phyloP scores from a whole-genome alignment of 148 eudicot species.

The Diospyros lotus region DNA sequence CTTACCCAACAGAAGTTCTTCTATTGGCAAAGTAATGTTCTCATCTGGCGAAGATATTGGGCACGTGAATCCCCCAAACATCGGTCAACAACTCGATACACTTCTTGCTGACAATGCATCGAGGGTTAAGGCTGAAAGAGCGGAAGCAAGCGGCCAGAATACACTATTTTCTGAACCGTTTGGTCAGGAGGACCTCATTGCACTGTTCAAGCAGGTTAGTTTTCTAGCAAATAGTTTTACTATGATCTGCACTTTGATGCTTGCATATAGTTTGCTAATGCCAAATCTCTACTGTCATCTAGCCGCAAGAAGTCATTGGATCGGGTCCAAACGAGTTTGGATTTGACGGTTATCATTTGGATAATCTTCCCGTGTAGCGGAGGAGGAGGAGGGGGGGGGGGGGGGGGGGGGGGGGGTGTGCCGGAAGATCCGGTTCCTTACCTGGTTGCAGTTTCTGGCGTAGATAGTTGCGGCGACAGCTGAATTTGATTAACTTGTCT shows the following conservation, averaged over 20 bases:
- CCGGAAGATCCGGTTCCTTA: neutral
- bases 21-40: slow-evolving; percentile 35
- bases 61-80: slow-evolving; percentile 23
- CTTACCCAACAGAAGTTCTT: slow-evolving; percentile 23
- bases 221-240: neutral
- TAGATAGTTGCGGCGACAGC: neutral
- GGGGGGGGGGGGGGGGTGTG: neutral
- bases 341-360: slow-evolving; percentile 57
- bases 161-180: slow-evolving; percentile 40
- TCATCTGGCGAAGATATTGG: slow-evolving; percentile 36
- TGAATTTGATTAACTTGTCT: neutral
- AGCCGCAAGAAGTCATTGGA: slow-evolving; percentile 64
- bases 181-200: slow-evolving; percentile 77
- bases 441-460: slow-evolving; percentile 25
- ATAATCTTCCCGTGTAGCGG: slow-evolving; percentile 47
- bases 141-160: slow-evolving; percentile 43
- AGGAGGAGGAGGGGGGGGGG: too few relatives aligned
- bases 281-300: slow-evolving; percentile 13
- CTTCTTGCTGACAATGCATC: slow-evolving; percentile 29
- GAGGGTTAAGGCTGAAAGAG: slow-evolving; percentile 58
- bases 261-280: neutral
- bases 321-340: slow-evolving; percentile 47
- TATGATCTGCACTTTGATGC: neutral
- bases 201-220: slow-evolving; percentile 70
- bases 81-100: slow-evolving; percentile 31